These are phyloP conservation scores for Talaromyces wortmannii DNA, from an alignment of 495 filamentous ascomycete genomes.

Conservation along the genomic window DNA sequence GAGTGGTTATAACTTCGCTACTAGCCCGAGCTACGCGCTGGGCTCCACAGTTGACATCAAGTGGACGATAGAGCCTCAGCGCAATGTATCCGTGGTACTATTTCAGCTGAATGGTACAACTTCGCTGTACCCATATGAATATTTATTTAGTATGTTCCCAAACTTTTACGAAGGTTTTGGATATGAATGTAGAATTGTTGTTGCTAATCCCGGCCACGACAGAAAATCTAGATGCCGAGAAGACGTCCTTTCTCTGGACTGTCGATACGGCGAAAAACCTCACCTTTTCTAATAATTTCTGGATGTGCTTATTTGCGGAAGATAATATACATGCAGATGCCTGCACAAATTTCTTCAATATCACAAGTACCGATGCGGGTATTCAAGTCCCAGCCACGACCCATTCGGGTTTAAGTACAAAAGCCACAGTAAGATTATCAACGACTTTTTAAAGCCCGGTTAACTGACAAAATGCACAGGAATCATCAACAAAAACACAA, in stretches of 20 bases:
- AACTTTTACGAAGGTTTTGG: background rate
- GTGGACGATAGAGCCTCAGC: background rate
- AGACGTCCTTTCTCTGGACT: background rate
- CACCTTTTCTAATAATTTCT: background rate
- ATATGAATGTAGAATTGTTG: too few species aligned
- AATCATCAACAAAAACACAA: too few species aligned
- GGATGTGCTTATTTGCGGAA: background rate
- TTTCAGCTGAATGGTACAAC: background rate
- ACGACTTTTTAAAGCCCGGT: too few species aligned
- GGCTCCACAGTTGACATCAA: background rate
- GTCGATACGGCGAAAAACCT: background rate
- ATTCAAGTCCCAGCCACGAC: too few species aligned
- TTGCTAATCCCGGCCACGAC: background rate
- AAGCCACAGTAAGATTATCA: too few species aligned
- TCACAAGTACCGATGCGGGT: background rate
- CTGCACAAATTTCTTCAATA: background rate
- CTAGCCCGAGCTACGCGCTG: background rate
- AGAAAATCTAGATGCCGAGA: background rate
- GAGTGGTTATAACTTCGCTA: background rate
- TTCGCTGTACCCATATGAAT: background rate
- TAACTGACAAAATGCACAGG: too few species aligned
- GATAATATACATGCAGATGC: background rate
- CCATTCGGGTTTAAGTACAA: too few species aligned
- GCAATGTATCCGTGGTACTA: background rate
- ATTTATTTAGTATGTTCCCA: background rate